Percentiles rank a stretch among this genome's conserved stretches.
Conservation (phyloP, 257 asterid genomes). For the Primulina huaijiensis region DNA sequence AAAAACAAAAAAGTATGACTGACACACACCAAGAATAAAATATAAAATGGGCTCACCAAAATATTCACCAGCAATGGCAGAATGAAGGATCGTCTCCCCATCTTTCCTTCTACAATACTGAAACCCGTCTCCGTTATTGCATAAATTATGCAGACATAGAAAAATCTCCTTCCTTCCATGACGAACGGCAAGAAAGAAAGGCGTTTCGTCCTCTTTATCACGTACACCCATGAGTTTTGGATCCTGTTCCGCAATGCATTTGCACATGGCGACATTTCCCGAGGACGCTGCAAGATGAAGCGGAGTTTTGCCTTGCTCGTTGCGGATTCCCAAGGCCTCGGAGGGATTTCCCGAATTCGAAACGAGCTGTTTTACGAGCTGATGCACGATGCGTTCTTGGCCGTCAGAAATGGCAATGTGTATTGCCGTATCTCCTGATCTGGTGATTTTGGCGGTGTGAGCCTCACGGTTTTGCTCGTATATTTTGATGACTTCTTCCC, state of each 20-base stretch:
- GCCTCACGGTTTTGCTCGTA: not conserved
- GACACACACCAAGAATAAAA: not conserved
- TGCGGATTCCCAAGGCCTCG: not conserved
- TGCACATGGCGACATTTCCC: constrained; percentile 26
- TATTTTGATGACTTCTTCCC: constrained; percentile 22
- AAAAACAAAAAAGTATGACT: not conserved
- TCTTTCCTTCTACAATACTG: constrained; percentile 17
- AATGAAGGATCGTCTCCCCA: constrained; percentile 38
- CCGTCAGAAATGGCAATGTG: constrained; percentile 35
- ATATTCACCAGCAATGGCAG: constrained; percentile 32
- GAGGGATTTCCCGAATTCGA: not conserved
- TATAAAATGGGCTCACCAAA: constrained; percentile 22
- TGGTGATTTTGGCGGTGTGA: constrained; percentile 19
- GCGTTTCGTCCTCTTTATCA: constrained; percentile 32
- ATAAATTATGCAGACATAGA: constrained; percentile 4
- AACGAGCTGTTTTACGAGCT: constrained; percentile 12
- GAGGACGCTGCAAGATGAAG: constrained; percentile 30
- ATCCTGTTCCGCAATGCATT: not conserved
- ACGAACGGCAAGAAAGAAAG: constrained; percentile 35
- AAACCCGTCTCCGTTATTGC: not conserved
- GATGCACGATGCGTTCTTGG: not conserved
- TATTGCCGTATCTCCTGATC: constrained; percentile 29
- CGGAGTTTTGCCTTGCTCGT: constrained; percentile 30
- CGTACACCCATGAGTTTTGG: constrained; percentile 22
- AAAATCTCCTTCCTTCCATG: constrained; percentile 36